phyloP scores from a whole-genome alignment of 129 eudicot genomes.

The Arctium minus region DNA sequence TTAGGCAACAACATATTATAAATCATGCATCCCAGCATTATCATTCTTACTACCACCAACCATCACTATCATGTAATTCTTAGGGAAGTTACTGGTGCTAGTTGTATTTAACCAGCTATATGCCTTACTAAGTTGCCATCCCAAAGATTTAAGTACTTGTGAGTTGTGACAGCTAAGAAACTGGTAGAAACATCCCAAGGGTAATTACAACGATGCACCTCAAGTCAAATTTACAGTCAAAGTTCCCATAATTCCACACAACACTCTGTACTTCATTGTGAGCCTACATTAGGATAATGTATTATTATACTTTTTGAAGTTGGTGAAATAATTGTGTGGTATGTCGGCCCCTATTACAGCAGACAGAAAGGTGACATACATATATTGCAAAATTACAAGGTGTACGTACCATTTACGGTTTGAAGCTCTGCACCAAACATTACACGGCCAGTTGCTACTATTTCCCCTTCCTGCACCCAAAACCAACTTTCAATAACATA shows the following conservation, averaged over 20 bases:
- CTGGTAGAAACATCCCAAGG: neutral
- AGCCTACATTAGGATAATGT: neutral
- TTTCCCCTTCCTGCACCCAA: constrained; percentile 78
- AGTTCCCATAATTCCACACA: neutral
- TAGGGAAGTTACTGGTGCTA: neutral
- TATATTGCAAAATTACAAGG: neutral
- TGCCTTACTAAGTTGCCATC: neutral
- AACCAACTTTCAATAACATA: neutral
- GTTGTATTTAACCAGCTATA: neutral
- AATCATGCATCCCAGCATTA: neutral
- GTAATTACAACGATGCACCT: neutral
- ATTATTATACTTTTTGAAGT: neutral
- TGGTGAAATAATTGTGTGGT: neutral
- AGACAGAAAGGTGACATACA: neutral
- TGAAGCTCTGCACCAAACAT: constrained; percentile 68
- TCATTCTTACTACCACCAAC: neutral
- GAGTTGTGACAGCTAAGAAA: neutral
- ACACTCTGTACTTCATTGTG: neutral
- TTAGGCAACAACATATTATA: neutral
- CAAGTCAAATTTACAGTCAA: neutral
- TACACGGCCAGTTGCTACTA: constrained; percentile 53
- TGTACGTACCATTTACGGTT: constrained; percentile 42
- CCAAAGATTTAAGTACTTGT: neutral
- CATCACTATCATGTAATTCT: neutral
- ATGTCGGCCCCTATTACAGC: neutral